Evolutionary conservation across 2,329 filamentous ascomycete genomes (phyloP).

Genomic region (Parafenestella ontariensis): DNA sequence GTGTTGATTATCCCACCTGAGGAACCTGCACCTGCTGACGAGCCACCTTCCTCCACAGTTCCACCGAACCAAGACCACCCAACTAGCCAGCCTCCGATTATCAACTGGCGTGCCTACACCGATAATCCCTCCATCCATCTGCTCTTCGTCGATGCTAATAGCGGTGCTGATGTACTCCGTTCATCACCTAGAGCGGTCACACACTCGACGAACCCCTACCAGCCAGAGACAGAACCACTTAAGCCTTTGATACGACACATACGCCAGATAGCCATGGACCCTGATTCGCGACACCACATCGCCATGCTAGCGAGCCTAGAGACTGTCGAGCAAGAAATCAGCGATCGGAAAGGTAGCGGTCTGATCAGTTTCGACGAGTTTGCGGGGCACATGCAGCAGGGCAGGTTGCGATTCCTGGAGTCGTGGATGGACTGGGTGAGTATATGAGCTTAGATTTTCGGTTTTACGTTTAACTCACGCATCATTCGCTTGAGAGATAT

Average conservation of each 20-base stretch:
- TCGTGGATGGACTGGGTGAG: slow-evolving; percentile 85
- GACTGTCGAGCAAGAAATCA: slow-evolving; percentile 71
- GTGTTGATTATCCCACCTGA: background rate
- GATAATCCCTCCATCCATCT: slow-evolving; percentile 23
- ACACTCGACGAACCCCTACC: slow-evolving; percentile 19
- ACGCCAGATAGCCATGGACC: slow-evolving; percentile 26
- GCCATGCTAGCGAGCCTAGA: slow-evolving; percentile 62
- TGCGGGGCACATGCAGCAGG: slow-evolving; percentile 71
- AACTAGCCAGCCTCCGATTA: background rate
- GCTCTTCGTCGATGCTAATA: slow-evolving; percentile 12
- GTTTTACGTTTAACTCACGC: background rate
- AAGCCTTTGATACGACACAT: slow-evolving; percentile 23
- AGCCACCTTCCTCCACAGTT: background rate
- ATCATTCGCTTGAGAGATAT: too few relatives aligned
- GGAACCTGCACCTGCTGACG: background rate
- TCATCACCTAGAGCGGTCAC: slow-evolving; percentile 3
- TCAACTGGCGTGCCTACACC: slow-evolving; percentile 12
- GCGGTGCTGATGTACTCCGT: slow-evolving; percentile 1
- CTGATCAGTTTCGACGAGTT: slow-evolving; percentile 82
- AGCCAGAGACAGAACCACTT: slow-evolving; percentile 18
- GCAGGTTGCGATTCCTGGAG: slow-evolving; percentile 76
- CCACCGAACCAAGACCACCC: background rate
- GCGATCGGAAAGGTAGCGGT: slow-evolving; percentile 77
- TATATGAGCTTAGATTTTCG: slow-evolving; percentile 12
- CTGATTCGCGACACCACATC: slow-evolving; percentile 31